A percentile compares a stretch with the other conserved stretches of the same genome.
phyloP scores from a whole-genome alignment of 352 stramenopile genomes.

The Globisporangium iwayamae region DNA sequence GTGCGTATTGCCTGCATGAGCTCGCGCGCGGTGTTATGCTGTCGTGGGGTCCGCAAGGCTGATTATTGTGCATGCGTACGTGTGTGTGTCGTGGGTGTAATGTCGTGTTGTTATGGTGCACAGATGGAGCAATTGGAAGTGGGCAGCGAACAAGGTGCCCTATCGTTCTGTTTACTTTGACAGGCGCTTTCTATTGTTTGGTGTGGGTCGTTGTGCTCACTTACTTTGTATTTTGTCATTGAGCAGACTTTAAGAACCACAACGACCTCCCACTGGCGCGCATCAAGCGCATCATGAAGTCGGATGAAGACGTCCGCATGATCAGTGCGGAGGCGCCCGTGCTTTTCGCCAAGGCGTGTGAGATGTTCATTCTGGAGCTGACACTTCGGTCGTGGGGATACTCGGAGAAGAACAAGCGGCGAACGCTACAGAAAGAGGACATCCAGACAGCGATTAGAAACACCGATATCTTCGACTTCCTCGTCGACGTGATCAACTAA shows the following conservation, averaged over 20 bases:
- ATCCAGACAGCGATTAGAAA: constrained; percentile 97
- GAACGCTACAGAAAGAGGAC: constrained; percentile 98
- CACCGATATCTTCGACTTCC: constrained; percentile 99
- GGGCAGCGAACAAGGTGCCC: constrained; percentile 89
- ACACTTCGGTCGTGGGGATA: constrained; percentile 92
- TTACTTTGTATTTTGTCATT: neutral
- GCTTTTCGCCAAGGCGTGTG: constrained; percentile 98
- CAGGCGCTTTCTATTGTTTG: neutral
- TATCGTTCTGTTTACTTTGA: neutral
- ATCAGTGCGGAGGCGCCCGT: constrained; percentile 98
- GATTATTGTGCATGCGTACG: neutral
- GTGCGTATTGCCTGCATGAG: constrained; percentile 18
- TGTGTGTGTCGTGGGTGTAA: constrained; percentile 7
- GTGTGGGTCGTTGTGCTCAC: neutral
- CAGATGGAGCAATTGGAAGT: constrained; percentile 91
- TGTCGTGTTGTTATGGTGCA: neutral
- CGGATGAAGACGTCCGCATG: constrained; percentile 97
- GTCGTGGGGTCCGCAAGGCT: neutral
- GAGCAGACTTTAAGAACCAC: constrained; percentile 98
- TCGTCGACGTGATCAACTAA: constrained; percentile 94
- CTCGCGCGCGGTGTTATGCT: too few relatives aligned
- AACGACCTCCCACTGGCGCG: constrained; percentile 98
- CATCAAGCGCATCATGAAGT: constrained; percentile 99
- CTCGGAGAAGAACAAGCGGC: constrained; percentile 87
- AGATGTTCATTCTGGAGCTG: constrained; percentile 99